Base-by-base conservation (phyloP, 768 basidiomycete species). In the Phlegmacium glaucopus region DNA sequence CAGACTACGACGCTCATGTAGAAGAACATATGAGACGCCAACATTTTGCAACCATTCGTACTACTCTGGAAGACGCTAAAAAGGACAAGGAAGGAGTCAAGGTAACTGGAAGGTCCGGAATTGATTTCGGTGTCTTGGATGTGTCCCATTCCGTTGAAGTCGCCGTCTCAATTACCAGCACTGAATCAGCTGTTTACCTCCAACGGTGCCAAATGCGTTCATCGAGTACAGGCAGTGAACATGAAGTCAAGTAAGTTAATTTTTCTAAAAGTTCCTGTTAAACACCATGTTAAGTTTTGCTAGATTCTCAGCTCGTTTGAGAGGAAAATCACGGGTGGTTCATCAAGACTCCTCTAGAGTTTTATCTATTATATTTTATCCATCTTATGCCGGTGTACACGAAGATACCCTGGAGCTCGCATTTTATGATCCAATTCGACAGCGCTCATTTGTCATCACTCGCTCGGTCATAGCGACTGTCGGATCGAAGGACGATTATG, bases 61-160 rank as follows among this genome's bases (percentile, higher is more conserved):
- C 65, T 1, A 66, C 66, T 15, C 57, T 74, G 7, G 72, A 68
- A 5, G 66, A 68, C 28, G 70, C 77, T 1, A 69, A 73, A 38
- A 62, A 65, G 26, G 75, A 82, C 56, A 79, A 77, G 46, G 62
- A 75, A 30, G 76, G 72, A 1, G 61, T 79, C 10, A 59, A 56
- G 6, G 72, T 83, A 22, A 66, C 59, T 36, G 61, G 59, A 22
- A 58, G 67, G 26, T 63, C 62, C 5, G 76, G 71, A 1, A 36
- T 80, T 6, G 66, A 80, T 59, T 78, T 80, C 52, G 78, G 73
- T 4, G 60, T 80, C 36, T 50, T 80, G 17, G 71, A 72, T 15
- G 47, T 56, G 6, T 62, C 61, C 9, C 57, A 50, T 9, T 34
- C 62, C 27, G 63, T 66, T n/a, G 66, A 66, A 39, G 41, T 60